Base-by-base conservation (phyloP, 2,329 filamentous ascomycete genomes). In the Fusarium oxysporum region DNA sequence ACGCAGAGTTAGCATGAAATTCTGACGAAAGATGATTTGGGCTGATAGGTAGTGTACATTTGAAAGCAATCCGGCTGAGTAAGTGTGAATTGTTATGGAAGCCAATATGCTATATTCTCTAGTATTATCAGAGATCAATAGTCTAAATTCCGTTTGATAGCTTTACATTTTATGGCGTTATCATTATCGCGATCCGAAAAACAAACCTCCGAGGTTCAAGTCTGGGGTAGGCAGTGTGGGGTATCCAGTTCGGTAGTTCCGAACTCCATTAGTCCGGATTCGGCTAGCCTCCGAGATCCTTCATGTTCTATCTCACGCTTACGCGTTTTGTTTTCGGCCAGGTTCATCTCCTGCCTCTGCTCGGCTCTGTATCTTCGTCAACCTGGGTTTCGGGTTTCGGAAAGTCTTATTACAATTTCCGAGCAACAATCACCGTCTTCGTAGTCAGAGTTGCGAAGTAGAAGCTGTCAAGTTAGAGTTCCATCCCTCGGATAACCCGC, bases 361-460 rank as follows among this genome's bases (percentile, higher is more conserved):
- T 47, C 13, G 19, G 44, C 19, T 23, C 21, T 33, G 14, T 19
- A 6, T 19, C 11, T 13, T 50, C 1, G 2, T 19, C n/a, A 32
- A 6, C 2, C 6, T 5, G 0, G 4, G 4, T 23, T 3, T 13
- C 23, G 17, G 3, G 5, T 23, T 6, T 33, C 47, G 16, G 47
- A 23, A 33, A 19, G 16, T 33, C 8, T 19, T 0, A 33, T 9
- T 11, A 7, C 3, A 3, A 13, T 33, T 50, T 33, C 21, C 47
- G 47, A 17, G 1, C 2, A 12, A 16, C 3, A 7, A 48, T 32
- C 35, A 2, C 3, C 7, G 0, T 6, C 14, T n/a, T 48, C 2
- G 10, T 9, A 5, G 8, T 4, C 9, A 32, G 7, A 7, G 28
- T 37, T 19, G 3, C 35, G 9, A 37, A 37, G 9, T 3, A 9